Conservation (phyloP, 139 green algal species). For the Closterium sp. region DNA sequence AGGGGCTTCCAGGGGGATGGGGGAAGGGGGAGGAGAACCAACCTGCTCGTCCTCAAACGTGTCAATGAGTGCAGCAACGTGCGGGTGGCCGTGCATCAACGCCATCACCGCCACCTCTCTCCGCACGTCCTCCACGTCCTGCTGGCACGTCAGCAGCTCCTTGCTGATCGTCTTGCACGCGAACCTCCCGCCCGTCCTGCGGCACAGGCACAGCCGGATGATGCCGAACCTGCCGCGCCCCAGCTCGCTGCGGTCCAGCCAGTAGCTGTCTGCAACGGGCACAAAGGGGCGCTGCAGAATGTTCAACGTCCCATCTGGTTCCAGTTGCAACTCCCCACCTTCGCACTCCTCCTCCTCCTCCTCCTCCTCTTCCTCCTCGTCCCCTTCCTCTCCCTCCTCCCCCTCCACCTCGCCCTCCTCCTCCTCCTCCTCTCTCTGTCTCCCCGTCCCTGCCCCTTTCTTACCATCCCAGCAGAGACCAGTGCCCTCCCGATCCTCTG, state of each 20-base stretch:
- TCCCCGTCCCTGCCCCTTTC: too few species aligned
- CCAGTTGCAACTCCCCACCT: background rate
- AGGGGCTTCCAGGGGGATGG: too few species aligned
- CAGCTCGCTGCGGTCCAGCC: conserved; percentile 15
- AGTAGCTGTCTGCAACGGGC: background rate
- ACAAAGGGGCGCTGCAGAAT: conserved; percentile 4
- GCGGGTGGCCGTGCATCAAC: background rate
- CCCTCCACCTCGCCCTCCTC: background rate
- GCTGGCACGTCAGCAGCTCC: conserved; percentile 64
- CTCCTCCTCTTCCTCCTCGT: background rate
- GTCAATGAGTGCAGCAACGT: background rate
- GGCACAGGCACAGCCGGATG: conserved; percentile 49
- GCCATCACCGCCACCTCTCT: background rate
- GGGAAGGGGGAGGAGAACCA: too few species aligned
- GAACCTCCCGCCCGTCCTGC: conserved; percentile 59
- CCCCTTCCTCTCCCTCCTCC: background rate
- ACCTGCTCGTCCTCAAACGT: background rate
- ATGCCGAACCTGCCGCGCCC: conserved; percentile 49
- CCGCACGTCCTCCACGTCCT: background rate
- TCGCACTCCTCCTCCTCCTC: background rate
- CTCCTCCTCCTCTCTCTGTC: background rate
- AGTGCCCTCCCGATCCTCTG: background rate
- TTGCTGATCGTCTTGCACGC: conserved; percentile 90
- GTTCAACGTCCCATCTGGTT: background rate
- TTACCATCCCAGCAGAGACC: background rate